Percentiles rank a stretch among this genome's conserved stretches.
Conservation (phyloP, 1,284 basidiomycete genomes). For the Cerrena zonata region DNA sequence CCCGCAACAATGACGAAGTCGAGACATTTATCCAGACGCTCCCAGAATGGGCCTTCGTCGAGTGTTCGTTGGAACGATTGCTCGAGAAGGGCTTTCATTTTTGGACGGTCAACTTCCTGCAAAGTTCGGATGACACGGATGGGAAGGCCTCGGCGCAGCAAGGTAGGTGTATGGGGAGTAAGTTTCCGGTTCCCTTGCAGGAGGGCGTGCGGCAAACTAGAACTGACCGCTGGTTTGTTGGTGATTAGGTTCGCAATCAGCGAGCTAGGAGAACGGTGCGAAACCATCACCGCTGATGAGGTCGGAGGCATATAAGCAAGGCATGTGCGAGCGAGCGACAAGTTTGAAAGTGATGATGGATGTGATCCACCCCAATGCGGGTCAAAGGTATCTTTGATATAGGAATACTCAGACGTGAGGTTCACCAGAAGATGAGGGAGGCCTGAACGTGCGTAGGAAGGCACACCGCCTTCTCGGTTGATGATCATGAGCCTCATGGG, state of each 20-base stretch:
- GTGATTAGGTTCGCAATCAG: slow-evolving; percentile 97
- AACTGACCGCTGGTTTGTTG: slow-evolving; percentile 94
- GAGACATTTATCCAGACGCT: slow-evolving; percentile 67
- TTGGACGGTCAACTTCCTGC: slow-evolving; percentile 65
- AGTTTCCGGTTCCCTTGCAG: slow-evolving; percentile 80
- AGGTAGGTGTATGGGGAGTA: slow-evolving; percentile 86
- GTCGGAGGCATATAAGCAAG: slow-evolving; percentile 88
- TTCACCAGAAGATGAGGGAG: slow-evolving; percentile 96
- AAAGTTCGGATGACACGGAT: slow-evolving; percentile 74
- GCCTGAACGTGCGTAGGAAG: slow-evolving; percentile 92
- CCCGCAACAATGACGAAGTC: slow-evolving; percentile 95
- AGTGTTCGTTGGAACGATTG: slow-evolving; percentile 78
- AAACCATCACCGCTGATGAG: slow-evolving; percentile 93
- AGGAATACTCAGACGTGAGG: slow-evolving; percentile 79
- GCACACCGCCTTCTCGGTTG: slow-evolving; percentile 93
- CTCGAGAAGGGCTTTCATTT: slow-evolving; percentile 80
- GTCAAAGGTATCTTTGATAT: slow-evolving; percentile 85
- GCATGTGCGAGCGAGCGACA: slow-evolving; percentile 84
- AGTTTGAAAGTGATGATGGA: slow-evolving; percentile 83
- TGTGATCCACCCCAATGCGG: slow-evolving; percentile 73
- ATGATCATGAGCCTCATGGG: slow-evolving; percentile 96
- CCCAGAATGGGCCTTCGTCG: slow-evolving; percentile 73
- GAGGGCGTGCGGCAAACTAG: slow-evolving; percentile 88
- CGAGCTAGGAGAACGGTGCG: slow-evolving; percentile 91
- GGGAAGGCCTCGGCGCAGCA: slow-evolving; percentile 83